Percentiles rank a stretch among this genome's conserved stretches.
phyloP scores from a whole-genome alignment of 1,284 basidiomycete genomes.

The Cryptococcus sp. region DNA sequence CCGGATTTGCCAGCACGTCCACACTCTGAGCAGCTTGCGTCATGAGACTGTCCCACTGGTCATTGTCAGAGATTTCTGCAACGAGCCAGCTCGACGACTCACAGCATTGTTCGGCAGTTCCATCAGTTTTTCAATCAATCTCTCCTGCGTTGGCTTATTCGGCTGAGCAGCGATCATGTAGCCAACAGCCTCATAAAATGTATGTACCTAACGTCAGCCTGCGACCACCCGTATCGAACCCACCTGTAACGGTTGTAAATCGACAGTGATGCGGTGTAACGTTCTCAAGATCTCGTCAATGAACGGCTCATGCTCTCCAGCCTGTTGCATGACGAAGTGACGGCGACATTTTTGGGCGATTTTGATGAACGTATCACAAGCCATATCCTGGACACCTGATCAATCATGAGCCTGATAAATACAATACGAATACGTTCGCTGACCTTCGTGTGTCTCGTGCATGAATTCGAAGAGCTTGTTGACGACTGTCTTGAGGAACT shows the following conservation, averaged over 20 bases:
- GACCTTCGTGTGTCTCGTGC: conserved; percentile 99
- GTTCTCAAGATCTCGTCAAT: conserved; percentile 94
- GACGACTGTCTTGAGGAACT: conserved; percentile 99
- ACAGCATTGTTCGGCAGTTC: conserved; percentile 94
- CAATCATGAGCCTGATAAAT: conserved; percentile 6
- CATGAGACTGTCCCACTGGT: conserved; percentile 95
- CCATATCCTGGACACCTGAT: conserved; percentile 99
- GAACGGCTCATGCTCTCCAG: conserved; percentile 95
- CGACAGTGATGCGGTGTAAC: conserved; percentile 90
- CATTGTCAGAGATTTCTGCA: not conserved
- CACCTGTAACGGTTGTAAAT: conserved; percentile 89
- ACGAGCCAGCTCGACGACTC: conserved; percentile 35
- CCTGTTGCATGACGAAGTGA: conserved; percentile 98
- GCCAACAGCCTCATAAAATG: conserved; percentile 96
- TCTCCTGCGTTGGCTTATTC: conserved; percentile 94
- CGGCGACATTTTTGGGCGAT: conserved; percentile 98
- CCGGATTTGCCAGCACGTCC: conserved; percentile 82
- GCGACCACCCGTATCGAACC: conserved; percentile 3
- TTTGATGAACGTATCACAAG: conserved; percentile 99
- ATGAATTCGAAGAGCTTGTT: conserved; percentile 99
- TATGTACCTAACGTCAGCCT: conserved; percentile 60
- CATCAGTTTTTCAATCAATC: conserved; percentile 92
- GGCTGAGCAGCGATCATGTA: conserved; percentile 99
- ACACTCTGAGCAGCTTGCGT: conserved; percentile 88
- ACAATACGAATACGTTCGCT: conserved; percentile 8